phyloP scores from a whole-genome alignment of 2,329 filamentous ascomycete genomes.

The Zymoseptoria passerinii region DNA sequence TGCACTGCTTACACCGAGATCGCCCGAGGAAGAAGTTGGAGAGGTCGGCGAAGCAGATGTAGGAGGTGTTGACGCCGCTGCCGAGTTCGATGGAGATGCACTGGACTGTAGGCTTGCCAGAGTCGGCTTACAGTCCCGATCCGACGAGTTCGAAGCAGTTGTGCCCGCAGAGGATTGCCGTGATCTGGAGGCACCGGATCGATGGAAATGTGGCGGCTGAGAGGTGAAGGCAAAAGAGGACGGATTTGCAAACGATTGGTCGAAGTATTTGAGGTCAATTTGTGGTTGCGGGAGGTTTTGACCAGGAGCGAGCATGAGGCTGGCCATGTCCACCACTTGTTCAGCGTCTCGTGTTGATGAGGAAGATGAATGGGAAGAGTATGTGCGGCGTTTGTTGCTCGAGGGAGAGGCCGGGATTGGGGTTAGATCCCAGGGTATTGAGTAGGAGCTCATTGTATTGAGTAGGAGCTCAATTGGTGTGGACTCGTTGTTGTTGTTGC shows the following conservation, averaged over 20 bases:
- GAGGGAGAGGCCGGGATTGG: not conserved
- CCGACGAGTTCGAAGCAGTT: not conserved
- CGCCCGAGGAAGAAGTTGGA: not conserved
- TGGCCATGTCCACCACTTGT: not conserved
- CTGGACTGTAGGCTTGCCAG: not conserved
- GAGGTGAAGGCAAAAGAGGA: not conserved
- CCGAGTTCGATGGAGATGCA: not conserved
- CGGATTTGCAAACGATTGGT: not conserved
- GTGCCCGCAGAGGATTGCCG: not conserved
- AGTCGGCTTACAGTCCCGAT: not conserved
- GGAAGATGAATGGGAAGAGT: not conserved
- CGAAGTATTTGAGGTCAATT: not conserved
- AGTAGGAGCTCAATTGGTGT: not conserved
- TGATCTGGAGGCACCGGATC: not conserved
- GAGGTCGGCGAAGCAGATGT: not conserved
- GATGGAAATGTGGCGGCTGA: not conserved
- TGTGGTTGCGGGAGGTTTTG: not conserved
- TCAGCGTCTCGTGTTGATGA: not conserved
- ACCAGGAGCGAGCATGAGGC: not conserved
- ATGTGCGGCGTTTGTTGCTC: not conserved
- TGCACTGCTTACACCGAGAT: not conserved
- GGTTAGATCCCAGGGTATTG: not conserved
- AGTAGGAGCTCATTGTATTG: not conserved
- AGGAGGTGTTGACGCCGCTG: not conserved
- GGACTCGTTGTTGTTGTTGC: not conserved